Evolutionary conservation across 2,329 filamentous ascomycete genomes (phyloP).

Genomic region (Epichloe aotearoae): DNA sequence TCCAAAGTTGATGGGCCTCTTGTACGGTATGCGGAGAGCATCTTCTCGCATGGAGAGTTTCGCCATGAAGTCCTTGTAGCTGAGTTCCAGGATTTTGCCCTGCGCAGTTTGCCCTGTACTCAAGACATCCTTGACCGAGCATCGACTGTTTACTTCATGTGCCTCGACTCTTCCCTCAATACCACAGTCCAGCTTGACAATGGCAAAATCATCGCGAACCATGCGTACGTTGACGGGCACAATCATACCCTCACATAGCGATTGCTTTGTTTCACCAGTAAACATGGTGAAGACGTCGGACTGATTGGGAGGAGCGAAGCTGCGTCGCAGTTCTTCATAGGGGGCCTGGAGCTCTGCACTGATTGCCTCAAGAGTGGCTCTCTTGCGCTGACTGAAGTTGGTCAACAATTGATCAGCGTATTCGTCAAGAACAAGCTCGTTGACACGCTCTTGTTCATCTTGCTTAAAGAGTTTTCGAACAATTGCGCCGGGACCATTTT

Average conservation of each 20-base stretch:
- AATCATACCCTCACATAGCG: conserved; percentile 80
- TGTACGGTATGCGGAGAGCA: conserved; percentile 59
- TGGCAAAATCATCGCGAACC: conserved; percentile 83
- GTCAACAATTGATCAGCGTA: conserved; percentile 91
- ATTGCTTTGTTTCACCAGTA: conserved; percentile 80
- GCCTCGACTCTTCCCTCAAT: conserved; percentile 80
- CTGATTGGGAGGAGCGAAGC: conserved; percentile 54
- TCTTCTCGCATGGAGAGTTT: conserved; percentile 79
- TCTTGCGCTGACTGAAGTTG: conserved; percentile 88
- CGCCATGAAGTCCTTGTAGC: conserved; percentile 71
- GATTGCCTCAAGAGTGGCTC: conserved; percentile 91
- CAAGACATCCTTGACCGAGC: conserved; percentile 61
- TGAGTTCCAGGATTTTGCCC: conserved; percentile 77
- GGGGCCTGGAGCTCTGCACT: conserved; percentile 83
- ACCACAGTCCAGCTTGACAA: conserved; percentile 86
- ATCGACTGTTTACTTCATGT: conserved; percentile 64
- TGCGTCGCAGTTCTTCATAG: conserved; percentile 84
- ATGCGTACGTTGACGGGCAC: conserved; percentile 79
- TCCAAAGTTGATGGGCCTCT: conserved; percentile 55
- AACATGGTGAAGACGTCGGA: conserved; percentile 93
- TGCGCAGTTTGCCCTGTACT: conserved; percentile 71
- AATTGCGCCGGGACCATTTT: conserved; percentile 79
- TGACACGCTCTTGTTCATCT: conserved; percentile 85
- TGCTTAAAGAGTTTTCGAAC: conserved; percentile 92
- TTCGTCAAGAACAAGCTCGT: conserved; percentile 90